Conservation (phyloP, 2,329 filamentous ascomycete genomes). For the Blastomyces emzantsi region DNA sequence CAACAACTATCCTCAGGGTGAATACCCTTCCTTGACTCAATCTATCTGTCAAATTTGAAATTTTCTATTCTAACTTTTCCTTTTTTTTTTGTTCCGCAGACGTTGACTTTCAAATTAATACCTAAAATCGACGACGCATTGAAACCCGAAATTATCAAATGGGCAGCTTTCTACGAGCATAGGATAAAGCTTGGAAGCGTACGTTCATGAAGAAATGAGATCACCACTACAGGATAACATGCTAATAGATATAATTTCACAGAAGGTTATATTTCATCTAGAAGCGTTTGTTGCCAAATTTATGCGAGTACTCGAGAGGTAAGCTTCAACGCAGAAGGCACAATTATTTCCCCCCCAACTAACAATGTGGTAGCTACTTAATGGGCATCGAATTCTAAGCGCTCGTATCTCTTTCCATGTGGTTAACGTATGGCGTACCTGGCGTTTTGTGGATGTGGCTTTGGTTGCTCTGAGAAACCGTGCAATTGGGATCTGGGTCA, state of each 20-base stretch:
- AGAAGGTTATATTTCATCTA: slow-evolving; percentile 94
- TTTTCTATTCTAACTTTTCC: slow-evolving; percentile 2
- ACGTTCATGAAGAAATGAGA: slow-evolving; percentile 21
- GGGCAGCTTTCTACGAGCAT: slow-evolving; percentile 97
- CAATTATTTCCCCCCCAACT: not conserved
- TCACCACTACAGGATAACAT: not conserved
- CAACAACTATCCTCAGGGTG: slow-evolving; percentile 82
- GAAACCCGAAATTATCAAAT: slow-evolving; percentile 86
- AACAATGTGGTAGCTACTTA: slow-evolving; percentile 14
- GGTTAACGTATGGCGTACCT: not conserved
- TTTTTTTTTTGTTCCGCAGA: slow-evolving; percentile 37
- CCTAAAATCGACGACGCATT: slow-evolving; percentile 77
- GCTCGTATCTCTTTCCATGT: not conserved
- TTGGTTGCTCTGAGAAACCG: not conserved
- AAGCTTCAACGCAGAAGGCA: slow-evolving; percentile 27
- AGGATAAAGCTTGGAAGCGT: slow-evolving; percentile 73
- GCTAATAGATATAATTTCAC: slow-evolving; percentile 8
- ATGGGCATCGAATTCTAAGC: slow-evolving; percentile 18
- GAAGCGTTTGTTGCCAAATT: slow-evolving; percentile 99
- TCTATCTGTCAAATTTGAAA: not conserved
- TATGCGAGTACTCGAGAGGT: slow-evolving; percentile 93
- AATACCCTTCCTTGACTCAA: slow-evolving; percentile 8
- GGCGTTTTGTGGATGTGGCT: not conserved
- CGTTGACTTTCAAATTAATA: slow-evolving; percentile 86
- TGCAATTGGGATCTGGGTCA: not conserved